Base-by-base conservation (phyloP, 2,329 filamentous ascomycete genomes). In the Fusarium domesticum region DNA sequence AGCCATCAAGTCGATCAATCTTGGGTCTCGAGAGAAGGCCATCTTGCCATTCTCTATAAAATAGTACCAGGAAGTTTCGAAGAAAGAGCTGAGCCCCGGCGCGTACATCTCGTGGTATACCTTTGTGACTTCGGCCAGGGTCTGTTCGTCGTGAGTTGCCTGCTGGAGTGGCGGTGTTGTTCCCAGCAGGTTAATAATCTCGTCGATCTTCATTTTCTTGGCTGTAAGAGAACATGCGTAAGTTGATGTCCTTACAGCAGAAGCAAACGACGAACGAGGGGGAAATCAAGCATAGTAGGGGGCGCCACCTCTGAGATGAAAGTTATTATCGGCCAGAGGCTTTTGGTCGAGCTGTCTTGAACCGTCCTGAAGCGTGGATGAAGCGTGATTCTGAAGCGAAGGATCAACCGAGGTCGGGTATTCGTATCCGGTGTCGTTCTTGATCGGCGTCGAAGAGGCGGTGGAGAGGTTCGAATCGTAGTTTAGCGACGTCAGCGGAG, bases 31-130 rank as follows among this genome's bases (percentile, higher is more conserved):
- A 43, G 71, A 70, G 44, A 81, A 68, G n/a, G 72, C 62, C 60
- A 68, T 70, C 31, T 69, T 64, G 39, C 70, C 64, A 46, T 70
- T 67, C 12, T 73, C 74, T 36, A 63, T 63, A 37, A 75, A 71
- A 47, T 73, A 80, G 69, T 89, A 96, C 91, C 91, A 97, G 19
- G 76, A 77, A 6, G 89, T 87, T 65, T 96, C 91, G 50, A 95
- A 78, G 50, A 93, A 84, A 38, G 78, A 78, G 65, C 88, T 84
- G 36, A 93, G 78, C 6, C 83, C 85, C 2, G 78, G 78, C 4
- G 84, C 85, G 64, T 93, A 95, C 52, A 89, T 83, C 53, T 85
- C 84, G 56, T 80, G 78, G 66, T 87, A 95, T 14, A 92, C 66
- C 49, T 78, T 78, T 51, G 81, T 83, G 46, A 89, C 81, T 61